These are phyloP conservation scores for Musa balbisiana DNA, from an alignment of 202 grass and related monocot species.

Conservation along the genomic window DNA sequence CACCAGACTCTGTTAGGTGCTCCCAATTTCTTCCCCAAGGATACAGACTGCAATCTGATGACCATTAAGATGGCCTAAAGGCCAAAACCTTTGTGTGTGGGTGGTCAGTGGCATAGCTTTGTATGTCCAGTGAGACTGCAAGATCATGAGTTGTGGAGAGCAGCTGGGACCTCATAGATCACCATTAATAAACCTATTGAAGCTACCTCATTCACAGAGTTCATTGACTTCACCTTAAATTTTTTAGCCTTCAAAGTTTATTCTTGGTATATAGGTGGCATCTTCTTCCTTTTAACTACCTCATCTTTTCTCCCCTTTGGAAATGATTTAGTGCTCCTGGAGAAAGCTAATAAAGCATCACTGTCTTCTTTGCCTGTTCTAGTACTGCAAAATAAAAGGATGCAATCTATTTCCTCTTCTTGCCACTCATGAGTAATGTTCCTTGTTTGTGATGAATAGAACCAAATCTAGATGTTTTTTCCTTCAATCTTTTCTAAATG, in stretches of 20 bases:
- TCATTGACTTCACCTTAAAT: not conserved
- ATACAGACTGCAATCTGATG: not conserved
- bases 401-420: not conserved
- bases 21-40: no score
- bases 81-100: not conserved
- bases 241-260: not conserved
- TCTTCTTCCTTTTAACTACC: not conserved
- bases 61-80: not conserved
- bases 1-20: no score
- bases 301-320: not conserved
- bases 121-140: not conserved
- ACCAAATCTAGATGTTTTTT: not conserved
- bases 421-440: not conserved
- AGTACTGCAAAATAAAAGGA: not conserved
- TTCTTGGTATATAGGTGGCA: not conserved
- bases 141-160: no score
- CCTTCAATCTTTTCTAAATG: not conserved
- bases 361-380: not conserved
- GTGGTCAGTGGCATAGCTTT: not conserved
- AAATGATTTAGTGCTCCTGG: not conserved
- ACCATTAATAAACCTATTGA: not conserved
- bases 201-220: no score
- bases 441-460: not conserved
- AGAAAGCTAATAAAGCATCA: not conserved
- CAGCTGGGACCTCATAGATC: not conserved